Base-by-base conservation (phyloP, 345 rosid genomes). In the Iberis pinnata region DNA sequence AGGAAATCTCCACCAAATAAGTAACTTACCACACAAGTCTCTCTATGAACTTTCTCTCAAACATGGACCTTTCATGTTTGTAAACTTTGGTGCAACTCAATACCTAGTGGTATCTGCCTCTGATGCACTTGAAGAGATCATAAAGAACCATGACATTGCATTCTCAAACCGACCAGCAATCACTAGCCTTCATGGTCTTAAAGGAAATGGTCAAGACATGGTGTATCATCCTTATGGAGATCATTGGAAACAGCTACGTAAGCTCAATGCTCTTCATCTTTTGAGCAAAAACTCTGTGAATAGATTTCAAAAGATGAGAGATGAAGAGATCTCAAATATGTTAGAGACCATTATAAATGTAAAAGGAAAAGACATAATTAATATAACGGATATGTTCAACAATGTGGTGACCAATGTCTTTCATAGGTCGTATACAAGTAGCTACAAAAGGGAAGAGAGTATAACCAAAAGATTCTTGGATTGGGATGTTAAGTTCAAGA, bases 371-470 rank as follows among this genome's bases (percentile, higher is more conserved):
- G 39, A 64, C 7, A 38, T 17, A 13, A 66, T 78, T 3, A 75
- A 83, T 43, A 49, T 83, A 0, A 68, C 77, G 8, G 69, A 43
- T 43, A 16, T 44, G 37, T 63, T 63, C 46, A 44, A 50, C 39
- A 41, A 6, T 14, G 35, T 63, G 11, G 44, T 38, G 29, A 16
- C 25, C 32, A 53, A 63, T 22, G 11, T 63, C 45, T 19, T 63
- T 22, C 74, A 75, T 29, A 68, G 77, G 75, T 83, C 86, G 70
- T 78, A 12, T 62, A 80, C 13, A 72, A 86, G 60, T 71, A 72
- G 75, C 39, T 4, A 8, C 42, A 10, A 31, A 8, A 29, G 14
- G 18, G 50, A 61, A 27, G 65, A 38, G 75, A 74, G 11, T 48
- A 56, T 69, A 41, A 76, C 67, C 43, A 77, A 54, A 45, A 73